Evolutionary conservation across 208 protist genomes (phyloP).

Genomic region (Acanthamoeba castellanii): DNA sequence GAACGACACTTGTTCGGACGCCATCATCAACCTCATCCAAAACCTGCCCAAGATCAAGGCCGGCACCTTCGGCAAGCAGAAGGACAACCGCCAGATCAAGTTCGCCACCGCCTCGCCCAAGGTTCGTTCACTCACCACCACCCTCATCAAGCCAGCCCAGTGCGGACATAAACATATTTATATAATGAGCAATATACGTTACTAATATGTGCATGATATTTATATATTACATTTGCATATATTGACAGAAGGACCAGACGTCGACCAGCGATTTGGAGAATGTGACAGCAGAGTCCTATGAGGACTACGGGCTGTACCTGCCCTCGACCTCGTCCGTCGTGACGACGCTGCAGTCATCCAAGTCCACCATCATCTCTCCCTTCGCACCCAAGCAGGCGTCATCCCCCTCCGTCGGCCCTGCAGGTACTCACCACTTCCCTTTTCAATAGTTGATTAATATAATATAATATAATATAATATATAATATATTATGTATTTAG

Average conservation of each 20-base stretch:
- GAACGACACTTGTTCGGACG: slow-evolving; percentile 46
- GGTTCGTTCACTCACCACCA: not conserved
- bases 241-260: not conserved
- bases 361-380: slow-evolving; percentile 17
- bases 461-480: too few species aligned
- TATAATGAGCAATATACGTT: too few species aligned
- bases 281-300: slow-evolving; percentile 17
- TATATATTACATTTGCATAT: not conserved
- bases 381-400: slow-evolving; percentile 3
- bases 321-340: not conserved
- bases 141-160: too few species aligned
- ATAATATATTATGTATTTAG: too few species aligned
- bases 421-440: not conserved
- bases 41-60: slow-evolving; percentile 32
- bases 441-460: not conserved
- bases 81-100: slow-evolving; percentile 21
- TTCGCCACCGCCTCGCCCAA: slow-evolving; percentile 1
- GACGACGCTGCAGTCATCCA: not conserved
- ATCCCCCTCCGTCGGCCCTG: not conserved
- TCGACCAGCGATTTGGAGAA: slow-evolving; percentile 7
- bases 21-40: slow-evolving; percentile 70
- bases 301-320: slow-evolving; percentile 71
- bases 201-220: too few species aligned
- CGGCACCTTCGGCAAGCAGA: slow-evolving; percentile 17
- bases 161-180: too few species aligned